Percentiles rank a stretch among this genome's conserved stretches.
phyloP scores from a whole-genome alignment of 225 moss, liverwort and hornwort genomes.

The Pleurozium schreberi region DNA sequence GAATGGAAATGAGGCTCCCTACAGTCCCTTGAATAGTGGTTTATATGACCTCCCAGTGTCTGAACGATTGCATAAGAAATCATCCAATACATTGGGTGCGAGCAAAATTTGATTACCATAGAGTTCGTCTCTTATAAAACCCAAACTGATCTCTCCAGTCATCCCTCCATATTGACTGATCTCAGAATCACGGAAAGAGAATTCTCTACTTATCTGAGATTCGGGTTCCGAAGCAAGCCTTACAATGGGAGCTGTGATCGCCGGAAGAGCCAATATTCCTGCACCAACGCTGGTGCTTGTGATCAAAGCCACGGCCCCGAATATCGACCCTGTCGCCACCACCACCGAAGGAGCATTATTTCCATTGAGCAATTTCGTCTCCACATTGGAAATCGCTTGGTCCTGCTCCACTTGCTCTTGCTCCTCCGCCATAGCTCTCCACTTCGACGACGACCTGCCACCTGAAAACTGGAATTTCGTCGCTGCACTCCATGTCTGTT shows the following conservation, averaged over 20 bases:
- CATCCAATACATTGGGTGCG: neutral
- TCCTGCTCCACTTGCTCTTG: neutral
- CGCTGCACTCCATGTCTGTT: constrained; percentile 1
- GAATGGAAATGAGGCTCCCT: neutral
- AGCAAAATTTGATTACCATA: neutral
- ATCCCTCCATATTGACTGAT: neutral
- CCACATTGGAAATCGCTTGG: neutral
- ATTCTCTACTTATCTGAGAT: neutral
- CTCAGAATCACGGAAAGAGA: neutral
- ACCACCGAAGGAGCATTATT: neutral
- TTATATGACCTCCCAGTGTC: neutral
- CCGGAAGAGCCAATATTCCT: constrained; percentile 55
- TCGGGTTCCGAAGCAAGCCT: neutral
- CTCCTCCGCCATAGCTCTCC: constrained; percentile 4
- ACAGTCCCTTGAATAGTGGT: neutral
- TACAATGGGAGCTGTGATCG: constrained; percentile 47
- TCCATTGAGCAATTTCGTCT: neutral
- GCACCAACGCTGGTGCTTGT: constrained; percentile 52
- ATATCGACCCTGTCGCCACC: constrained; percentile 27
- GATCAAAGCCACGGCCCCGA: constrained; percentile 51
- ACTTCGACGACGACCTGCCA: neutral
- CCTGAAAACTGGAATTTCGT: neutral
- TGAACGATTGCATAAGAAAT: neutral
- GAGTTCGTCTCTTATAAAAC: neutral
- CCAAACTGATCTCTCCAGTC: neutral